Base-by-base conservation (phyloP, 129 eudicot genomes). In the Scalesia atractyloides region DNA sequence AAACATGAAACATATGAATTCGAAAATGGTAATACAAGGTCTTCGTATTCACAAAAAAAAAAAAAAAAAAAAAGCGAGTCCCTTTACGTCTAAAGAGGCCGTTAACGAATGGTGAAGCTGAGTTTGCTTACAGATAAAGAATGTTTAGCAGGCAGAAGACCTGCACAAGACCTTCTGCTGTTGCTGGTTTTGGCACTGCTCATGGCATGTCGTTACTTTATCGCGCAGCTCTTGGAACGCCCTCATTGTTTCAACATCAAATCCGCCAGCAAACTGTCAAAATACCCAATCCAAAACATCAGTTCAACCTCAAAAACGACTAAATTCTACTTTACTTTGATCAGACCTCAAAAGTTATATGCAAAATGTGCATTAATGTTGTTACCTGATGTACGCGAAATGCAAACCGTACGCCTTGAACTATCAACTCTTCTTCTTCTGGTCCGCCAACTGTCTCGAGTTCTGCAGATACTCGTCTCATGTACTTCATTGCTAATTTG, bases 321-420 rank as follows among this genome's bases (percentile, higher is more conserved):
- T 9, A n/a, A 26, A 47, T 48, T 50, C 9, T 1, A 0, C n/a
- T 73, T 22, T 33, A 43, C 22, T 15, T 6, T 10, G 39, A 58
- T 22, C 64, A 58, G 4, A 58, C 39, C 64, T 24, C 41, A 26
- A 58, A 58, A 58, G 16, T 1, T 58, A 60, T 1, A 60, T 60
- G 44, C 5, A 33, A 14, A 60, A 30, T 14, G 19, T 4, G 18
- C 37, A 22, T 24, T 12, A 24, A 24, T 24, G 18, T 30, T 13
- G 62, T 71, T 69, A 93, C 98, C 98, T 93, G 98, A 82, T 93
- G 98, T 30, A 89, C 96, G 4, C 98, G 88, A 72, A 87, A 93
- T 15, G 98, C 98, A 66, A 93, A 89, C 37, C 84, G 84, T 81
- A 93, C 96, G 4, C 92, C 96, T 85, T 89, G 96, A 65, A 93